phyloP scores from a whole-genome alignment of 1,284 basidiomycete genomes.

The Moniliophthora roreri region DNA sequence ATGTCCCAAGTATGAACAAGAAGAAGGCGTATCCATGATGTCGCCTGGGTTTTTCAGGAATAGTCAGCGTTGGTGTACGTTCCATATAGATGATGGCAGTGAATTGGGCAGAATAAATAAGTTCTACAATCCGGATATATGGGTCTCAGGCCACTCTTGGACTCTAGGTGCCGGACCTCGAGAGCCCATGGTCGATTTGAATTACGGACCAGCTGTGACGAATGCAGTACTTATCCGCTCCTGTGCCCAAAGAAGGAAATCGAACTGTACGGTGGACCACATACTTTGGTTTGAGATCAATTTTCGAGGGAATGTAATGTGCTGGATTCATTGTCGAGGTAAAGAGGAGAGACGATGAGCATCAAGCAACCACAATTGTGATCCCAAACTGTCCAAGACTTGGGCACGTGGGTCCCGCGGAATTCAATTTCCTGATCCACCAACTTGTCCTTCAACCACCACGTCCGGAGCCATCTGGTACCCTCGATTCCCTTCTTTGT shows the following conservation, averaged over 20 bases:
- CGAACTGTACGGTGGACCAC: background rate
- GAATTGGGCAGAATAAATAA: too few relatives aligned
- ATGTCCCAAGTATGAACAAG: conserved; percentile 80
- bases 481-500: background rate
- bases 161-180: too few relatives aligned
- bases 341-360: background rate
- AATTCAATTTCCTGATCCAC: background rate
- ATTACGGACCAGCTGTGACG: background rate
- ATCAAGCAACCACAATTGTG: background rate
- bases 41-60: conserved; percentile 32
- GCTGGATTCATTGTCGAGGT: background rate
- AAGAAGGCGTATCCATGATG: conserved; percentile 85
- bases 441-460: background rate
- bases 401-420: background rate
- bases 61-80: too few relatives aligned
- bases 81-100: conserved; percentile 9
- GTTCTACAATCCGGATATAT: too few relatives aligned
- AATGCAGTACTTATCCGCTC: background rate
- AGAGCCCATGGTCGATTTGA: too few relatives aligned
- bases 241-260: background rate
- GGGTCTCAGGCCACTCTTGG: too few relatives aligned
- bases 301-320: conserved; percentile 41
- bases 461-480: background rate
- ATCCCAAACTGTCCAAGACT: too few relatives aligned
- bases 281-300: conserved; percentile 40